A percentile compares a stretch with the other conserved stretches of the same genome.
Evolutionary conservation across 2,329 filamentous ascomycete genomes (phyloP).

Genomic region (Ascocoryne sarcoides): DNA sequence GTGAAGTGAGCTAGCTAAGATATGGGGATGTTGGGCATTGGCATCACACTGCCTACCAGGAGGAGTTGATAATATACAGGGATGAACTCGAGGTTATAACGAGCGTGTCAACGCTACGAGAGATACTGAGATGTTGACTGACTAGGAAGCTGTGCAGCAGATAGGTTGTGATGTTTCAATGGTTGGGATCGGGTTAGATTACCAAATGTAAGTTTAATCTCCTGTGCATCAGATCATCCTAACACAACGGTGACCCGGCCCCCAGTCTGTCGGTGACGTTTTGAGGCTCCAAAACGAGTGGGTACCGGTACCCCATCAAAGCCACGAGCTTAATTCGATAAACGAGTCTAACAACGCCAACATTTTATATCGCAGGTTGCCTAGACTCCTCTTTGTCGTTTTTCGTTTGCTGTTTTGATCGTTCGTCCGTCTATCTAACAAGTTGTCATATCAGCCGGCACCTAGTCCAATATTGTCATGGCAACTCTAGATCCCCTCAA

Average conservation of each 20-base stretch:
- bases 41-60: too few relatives aligned
- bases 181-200: neutral
- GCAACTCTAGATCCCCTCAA: conserved; percentile 17
- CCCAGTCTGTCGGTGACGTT: neutral
- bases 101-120: neutral
- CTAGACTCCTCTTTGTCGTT: neutral
- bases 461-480: conserved; percentile 4
- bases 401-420: too few relatives aligned
- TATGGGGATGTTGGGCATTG: too few relatives aligned
- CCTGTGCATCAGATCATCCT: neutral
- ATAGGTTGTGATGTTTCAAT: neutral
- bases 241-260: neutral
- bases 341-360: neutral
- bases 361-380: neutral
- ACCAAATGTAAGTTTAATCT: neutral
- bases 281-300: neutral
- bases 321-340: neutral
- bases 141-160: neutral
- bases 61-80: neutral
- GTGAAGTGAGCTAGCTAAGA: too few relatives aligned
- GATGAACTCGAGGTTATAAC: neutral
- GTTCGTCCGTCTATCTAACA: too few relatives aligned
- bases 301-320: neutral
- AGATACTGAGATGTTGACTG: neutral
- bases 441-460: neutral